Evolutionary conservation across 2,329 filamentous ascomycete species (phyloP), one percentile per base, ranked within the genome.

Genomic region (Zalaria sp.): DNA sequence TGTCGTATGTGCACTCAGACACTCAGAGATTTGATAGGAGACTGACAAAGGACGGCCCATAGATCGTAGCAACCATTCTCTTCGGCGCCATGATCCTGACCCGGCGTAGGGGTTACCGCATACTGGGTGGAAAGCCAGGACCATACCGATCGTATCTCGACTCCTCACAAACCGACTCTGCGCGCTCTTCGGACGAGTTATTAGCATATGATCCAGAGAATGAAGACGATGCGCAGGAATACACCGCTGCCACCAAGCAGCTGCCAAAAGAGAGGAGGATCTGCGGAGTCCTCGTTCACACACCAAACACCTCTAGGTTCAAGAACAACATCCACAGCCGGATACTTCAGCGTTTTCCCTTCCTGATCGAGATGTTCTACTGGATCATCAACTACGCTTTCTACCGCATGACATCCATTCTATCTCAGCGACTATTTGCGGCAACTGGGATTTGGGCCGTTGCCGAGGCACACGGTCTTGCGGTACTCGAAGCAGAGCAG

Each of bases 281-380:
- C 49, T 73, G 67, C 49, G 70, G 75, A n/a, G 55, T 66, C 35
- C 55, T 66, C 11, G 53, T 74, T 44, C 53, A 59, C 6, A 78
- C 68, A 4, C 75, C 75, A 7, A 78, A 77, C 51, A 72, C 75
- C 3, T 72, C 72, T 3, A 68, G 73, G n/a, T 82, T 79, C 57
- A 66, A 69, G 34, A 65, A 71, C 45, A 60, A 79, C 53, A 56
- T 72, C 38, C 77, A 81, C 55, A 79, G 73, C 46, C 67, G 76
- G 26, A 66, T 81, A 42, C 63, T 82, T 44, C 73, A 79, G 55
- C 78, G 77, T 53, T 81, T 77, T 49, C 79, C 79, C 4, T 83
- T 83, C 53, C 57, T 83, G 42, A 69, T 83, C 38, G 79, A 83
- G 57, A 82, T 83, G 76, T 81, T 82, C 57, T 83, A 83, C 62